Percentiles rank a stretch among this genome's conserved stretches.
These are phyloP conservation scores for Mortierella sp. DNA, from an alignment of 371 early-diverging fungal genomes.

Conservation along the genomic window DNA sequence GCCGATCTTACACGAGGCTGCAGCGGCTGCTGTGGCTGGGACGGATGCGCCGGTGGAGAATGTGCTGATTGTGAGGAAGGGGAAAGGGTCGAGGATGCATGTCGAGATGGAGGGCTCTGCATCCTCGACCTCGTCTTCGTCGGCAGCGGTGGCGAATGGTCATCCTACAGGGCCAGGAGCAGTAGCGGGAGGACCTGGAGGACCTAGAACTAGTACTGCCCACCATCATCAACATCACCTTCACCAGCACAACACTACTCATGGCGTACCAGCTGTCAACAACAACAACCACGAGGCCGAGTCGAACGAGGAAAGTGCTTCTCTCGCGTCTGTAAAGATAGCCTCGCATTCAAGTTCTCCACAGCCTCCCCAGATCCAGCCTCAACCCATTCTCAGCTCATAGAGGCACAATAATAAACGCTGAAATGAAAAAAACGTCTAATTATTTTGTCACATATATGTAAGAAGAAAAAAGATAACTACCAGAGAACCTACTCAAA, in stretches of 20 bases:
- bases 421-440: neutral
- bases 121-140: neutral
- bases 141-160: neutral
- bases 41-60: constrained; percentile 55
- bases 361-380: neutral
- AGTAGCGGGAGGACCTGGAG: neutral
- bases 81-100: constrained; percentile 58
- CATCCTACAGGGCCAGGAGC: neutral
- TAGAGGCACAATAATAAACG: neutral
- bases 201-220: neutral
- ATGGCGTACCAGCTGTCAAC: neutral
- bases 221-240: neutral
- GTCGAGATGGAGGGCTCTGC: constrained; percentile 44
- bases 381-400: constrained; percentile 1
- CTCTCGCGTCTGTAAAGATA: neutral
- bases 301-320: neutral
- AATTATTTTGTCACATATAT: neutral
- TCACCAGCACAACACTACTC: neutral
- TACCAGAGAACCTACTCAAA: constrained; percentile 23
- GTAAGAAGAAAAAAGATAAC: neutral
- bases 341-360: constrained; percentile 2
- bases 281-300: neutral
- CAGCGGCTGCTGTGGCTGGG: constrained; percentile 52
- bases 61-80: constrained; percentile 54
- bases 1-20: constrained; percentile 53